Evolutionary conservation across 306 rosid genomes (phyloP).

Genomic region (Quercus rubra): DNA sequence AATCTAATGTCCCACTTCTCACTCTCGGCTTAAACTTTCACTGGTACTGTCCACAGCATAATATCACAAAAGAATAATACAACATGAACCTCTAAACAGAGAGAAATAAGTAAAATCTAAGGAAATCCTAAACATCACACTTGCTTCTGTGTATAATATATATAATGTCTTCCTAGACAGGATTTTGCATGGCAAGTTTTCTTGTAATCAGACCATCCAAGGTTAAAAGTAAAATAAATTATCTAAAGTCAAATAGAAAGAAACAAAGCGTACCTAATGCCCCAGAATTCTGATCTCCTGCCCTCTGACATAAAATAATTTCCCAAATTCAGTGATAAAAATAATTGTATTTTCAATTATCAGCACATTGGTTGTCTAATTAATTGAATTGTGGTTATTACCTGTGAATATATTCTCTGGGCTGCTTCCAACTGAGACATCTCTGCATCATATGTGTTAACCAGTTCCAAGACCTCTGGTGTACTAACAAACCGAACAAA

Average conservation of each 20-base stretch:
- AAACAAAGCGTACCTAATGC: conserved; percentile 55
- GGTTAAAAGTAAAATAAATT: conserved; percentile 1
- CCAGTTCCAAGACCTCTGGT: conserved; percentile 86
- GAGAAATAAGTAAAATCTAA: not conserved
- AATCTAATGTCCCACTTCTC: not conserved
- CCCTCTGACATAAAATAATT: conserved; percentile 53
- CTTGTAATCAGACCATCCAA: not conserved
- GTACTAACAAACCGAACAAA: conserved; percentile 89
- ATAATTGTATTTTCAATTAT: not conserved
- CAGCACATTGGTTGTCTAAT: conserved; percentile 13
- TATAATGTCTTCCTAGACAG: not conserved
- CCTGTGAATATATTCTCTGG: conserved; percentile 79
- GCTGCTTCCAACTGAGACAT: conserved; percentile 96
- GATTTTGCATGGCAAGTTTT: not conserved
- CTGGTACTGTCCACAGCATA: not conserved
- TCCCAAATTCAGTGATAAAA: conserved; percentile 28
- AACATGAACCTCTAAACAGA: not conserved
- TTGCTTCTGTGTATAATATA: not conserved
- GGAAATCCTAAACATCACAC: not conserved
- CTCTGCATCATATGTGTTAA: conserved; percentile 77
- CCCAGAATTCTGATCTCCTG: conserved; percentile 61
- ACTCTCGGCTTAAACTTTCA: not conserved
- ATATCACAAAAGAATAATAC: not conserved
- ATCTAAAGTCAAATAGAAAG: not conserved
- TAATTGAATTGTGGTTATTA: conserved; percentile 23